Evolutionary conservation across 129 eudicot species (phyloP), one percentile per base, ranked within the genome.

Genomic region (Helichrysum umbraculigerum): DNA sequence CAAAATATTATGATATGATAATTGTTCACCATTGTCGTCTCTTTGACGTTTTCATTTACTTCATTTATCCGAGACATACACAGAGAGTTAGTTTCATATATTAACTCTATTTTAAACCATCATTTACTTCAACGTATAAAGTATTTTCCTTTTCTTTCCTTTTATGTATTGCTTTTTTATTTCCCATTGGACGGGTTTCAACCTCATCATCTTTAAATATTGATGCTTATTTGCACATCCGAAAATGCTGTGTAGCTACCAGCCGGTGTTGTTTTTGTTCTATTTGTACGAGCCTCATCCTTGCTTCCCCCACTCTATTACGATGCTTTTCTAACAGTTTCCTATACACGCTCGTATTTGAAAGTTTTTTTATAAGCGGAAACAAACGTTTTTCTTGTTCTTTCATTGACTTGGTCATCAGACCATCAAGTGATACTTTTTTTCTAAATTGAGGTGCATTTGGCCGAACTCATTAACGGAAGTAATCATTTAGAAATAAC

Each of bases 21-120:
- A 75, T 60, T 28, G 3, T 54, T 54, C 41, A 63, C 73, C 77
- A 76, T 81, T 16, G 17, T 54, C 9, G 17, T 54, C 21, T 54
- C 25, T 54, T 17, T 54, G 0, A 54, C 5, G 60, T 4, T 2
- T 54, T 54, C 60, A 5, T 54, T 17, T 5, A 54, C 60, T 2
- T 54, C 60, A 54, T n/a, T 9, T 59, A 59, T 21, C 25, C 29
- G 12, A 58, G 5, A 20, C 30, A 59, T 21, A 32, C 65, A 3
- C 60, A 59, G 4, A 34, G 6, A 34, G 37, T 4, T 34, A 63
- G 68, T 5, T 25, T 63, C 2, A n/a, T 63, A 28, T 12, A 63
- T 63, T 17, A 62, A 28, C 29, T 11, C 20, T 63, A 25, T 1
- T 1, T 30, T 32, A 63, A 25, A 30, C 68, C 29, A 6, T 59